Evolutionary conservation across 2,329 filamentous ascomycete species (phyloP).

Genomic region (Endothia cerciana): DNA sequence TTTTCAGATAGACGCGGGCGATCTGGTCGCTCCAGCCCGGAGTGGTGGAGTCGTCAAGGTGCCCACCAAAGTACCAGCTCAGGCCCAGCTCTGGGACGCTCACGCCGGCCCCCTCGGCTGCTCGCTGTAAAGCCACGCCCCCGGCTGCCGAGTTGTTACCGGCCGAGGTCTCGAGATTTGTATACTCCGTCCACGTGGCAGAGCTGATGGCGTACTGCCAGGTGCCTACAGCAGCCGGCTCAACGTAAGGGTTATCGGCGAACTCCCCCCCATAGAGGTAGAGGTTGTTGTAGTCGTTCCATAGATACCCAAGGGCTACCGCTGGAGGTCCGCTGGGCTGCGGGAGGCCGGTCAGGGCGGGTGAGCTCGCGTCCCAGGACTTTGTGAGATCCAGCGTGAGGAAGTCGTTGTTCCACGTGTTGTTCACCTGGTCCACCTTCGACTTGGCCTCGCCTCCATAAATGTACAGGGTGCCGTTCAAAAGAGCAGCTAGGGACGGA

Average conservation of each 20-base stretch:
- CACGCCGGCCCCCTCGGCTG: constrained; percentile 74
- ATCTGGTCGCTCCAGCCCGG: constrained; percentile 69
- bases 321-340: constrained; percentile 62
- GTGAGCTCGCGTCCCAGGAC: constrained; percentile 70
- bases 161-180: constrained; percentile 62
- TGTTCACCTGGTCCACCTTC: constrained; percentile 56
- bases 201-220: constrained; percentile 72
- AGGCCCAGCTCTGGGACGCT: constrained; percentile 71
- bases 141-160: constrained; percentile 65
- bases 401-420: constrained; percentile 80
- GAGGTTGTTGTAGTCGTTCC: constrained; percentile 71
- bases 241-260: constrained; percentile 61
- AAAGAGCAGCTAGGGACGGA: constrained; percentile 55
- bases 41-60: constrained; percentile 64
- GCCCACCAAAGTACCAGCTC: constrained; percentile 80
- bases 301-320: constrained; percentile 74
- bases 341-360: constrained; percentile 63
- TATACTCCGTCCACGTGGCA: constrained; percentile 65
- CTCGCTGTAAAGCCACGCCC: constrained; percentile 63
- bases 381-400: constrained; percentile 72
- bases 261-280: constrained; percentile 78
- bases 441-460: constrained; percentile 72
- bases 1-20: constrained; percentile 71
- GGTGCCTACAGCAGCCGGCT: constrained; percentile 63
- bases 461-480: constrained; percentile 77